A percentile compares a stretch with the other conserved stretches of the same genome.
These are phyloP conservation scores for Trichocladium antarcticum DNA, from an alignment of 495 filamentous ascomycete genomes.

Conservation along the genomic window DNA sequence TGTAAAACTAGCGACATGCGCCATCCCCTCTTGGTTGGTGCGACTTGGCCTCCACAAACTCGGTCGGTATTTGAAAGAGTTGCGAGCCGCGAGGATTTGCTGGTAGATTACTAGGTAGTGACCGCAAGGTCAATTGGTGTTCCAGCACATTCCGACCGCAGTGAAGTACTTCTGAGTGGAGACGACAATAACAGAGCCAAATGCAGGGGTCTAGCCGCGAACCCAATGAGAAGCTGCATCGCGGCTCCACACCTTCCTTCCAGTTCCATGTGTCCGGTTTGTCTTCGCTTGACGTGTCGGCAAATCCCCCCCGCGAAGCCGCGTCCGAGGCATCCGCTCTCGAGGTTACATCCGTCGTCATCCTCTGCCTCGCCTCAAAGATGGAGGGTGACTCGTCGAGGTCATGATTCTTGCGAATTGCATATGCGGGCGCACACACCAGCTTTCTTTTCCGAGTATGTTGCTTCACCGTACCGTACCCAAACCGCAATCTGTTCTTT, in stretches of 20 bases:
- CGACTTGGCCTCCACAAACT: neutral
- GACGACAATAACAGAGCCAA: neutral
- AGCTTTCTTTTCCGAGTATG: neutral
- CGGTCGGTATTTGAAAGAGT: slow-evolving; percentile 5
- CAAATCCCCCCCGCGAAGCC: slow-evolving; percentile 15
- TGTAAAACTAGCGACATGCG: neutral
- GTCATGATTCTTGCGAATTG: neutral
- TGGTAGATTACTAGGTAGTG: too few relatives aligned
- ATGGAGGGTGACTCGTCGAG: neutral
- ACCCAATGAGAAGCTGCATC: neutral
- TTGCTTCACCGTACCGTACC: neutral
- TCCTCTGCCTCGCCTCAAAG: neutral
- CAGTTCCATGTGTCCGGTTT: slow-evolving; percentile 5
- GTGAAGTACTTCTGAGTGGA: too few relatives aligned
- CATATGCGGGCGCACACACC: neutral
- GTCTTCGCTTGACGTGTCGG: slow-evolving; percentile 12
- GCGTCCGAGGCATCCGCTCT: slow-evolving; percentile 22
- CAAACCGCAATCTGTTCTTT: slow-evolving; percentile 7
- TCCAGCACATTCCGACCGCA: too few relatives aligned
- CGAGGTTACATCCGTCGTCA: slow-evolving; percentile 19
- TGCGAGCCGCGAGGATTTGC: slow-evolving; percentile 15
- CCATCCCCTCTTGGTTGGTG: neutral
- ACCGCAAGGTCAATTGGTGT: too few relatives aligned
- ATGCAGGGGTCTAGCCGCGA: neutral
- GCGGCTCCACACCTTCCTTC: slow-evolving; percentile 3